A percentile compares a stretch with the other conserved stretches of the same genome.
Evolutionary conservation across 768 basidiomycete genomes (phyloP).

Genomic region (Postia placenta): DNA sequence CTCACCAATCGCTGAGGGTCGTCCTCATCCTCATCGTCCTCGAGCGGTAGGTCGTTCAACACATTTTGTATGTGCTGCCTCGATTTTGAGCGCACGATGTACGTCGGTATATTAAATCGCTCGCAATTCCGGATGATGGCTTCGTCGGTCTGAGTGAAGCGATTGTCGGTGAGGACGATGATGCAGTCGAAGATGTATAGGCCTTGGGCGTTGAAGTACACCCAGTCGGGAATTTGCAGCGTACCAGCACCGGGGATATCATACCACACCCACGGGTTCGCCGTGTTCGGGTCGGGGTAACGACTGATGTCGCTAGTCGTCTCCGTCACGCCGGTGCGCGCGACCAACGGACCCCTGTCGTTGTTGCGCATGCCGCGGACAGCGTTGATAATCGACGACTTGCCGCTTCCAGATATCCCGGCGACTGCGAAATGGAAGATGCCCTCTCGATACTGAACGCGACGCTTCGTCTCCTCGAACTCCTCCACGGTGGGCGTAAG

Average conservation of each 20-base stretch:
- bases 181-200: constrained; percentile 3
- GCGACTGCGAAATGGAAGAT: constrained; percentile 3
- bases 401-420: background rate
- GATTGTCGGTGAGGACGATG: constrained; percentile 3
- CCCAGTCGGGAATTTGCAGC: background rate
- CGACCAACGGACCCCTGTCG: background rate
- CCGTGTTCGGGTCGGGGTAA: background rate
- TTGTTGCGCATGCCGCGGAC: constrained; percentile 2
- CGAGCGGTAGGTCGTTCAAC: background rate
- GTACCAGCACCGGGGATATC: constrained; percentile 3
- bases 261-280: constrained; percentile 5
- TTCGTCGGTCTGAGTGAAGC: background rate
- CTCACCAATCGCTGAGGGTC: background rate
- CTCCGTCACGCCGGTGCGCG: background rate
- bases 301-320: constrained; percentile 1
- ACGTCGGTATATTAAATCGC: background rate
- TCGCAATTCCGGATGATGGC: constrained; percentile 1
- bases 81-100: constrained; percentile 6
- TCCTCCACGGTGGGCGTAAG: background rate
- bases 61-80: constrained; percentile 2
- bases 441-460: background rate
- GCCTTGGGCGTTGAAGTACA: constrained; percentile 2
- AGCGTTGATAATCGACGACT: constrained; percentile 2
- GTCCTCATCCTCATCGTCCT: background rate
- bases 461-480: background rate